phyloP scores from a whole-genome alignment of 1,284 basidiomycete genomes.

The Boletellus deceptivus region DNA sequence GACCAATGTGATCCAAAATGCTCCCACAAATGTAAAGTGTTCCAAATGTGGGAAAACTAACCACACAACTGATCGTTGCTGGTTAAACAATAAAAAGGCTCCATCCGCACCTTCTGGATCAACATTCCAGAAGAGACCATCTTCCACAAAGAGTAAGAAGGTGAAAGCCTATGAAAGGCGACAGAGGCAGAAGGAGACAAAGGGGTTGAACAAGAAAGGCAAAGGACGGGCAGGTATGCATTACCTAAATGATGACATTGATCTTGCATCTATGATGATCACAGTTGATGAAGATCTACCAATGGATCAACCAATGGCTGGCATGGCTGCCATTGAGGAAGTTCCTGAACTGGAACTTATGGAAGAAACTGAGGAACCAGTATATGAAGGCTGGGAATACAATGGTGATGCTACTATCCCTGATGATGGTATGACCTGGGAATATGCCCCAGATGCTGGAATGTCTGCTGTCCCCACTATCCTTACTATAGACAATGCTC shows the following conservation, averaged over 20 bases:
- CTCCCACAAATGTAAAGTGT: not conserved
- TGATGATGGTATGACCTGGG: too few relatives aligned
- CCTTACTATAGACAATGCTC: too few relatives aligned
- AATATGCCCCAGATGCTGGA: too few relatives aligned
- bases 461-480: too few relatives aligned
- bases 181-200: not conserved
- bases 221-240: not conserved
- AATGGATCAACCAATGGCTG: too few relatives aligned
- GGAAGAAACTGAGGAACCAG: too few relatives aligned
- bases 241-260: not conserved
- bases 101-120: not conserved
- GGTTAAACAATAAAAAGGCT: not conserved
- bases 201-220: not conserved
- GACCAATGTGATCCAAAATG: too few relatives aligned
- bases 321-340: not conserved
- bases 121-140: not conserved
- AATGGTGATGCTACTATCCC: too few relatives aligned
- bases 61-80: not conserved
- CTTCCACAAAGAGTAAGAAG: not conserved
- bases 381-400: too few relatives aligned
- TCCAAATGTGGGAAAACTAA: not conserved
- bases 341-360: too few relatives aligned
- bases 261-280: not conserved
- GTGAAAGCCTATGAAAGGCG: not conserved
- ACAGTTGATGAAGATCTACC: too few relatives aligned